Conservation (phyloP, 2,329 filamentous ascomycete genomes). For the Aphanoascus verrucosus region DNA sequence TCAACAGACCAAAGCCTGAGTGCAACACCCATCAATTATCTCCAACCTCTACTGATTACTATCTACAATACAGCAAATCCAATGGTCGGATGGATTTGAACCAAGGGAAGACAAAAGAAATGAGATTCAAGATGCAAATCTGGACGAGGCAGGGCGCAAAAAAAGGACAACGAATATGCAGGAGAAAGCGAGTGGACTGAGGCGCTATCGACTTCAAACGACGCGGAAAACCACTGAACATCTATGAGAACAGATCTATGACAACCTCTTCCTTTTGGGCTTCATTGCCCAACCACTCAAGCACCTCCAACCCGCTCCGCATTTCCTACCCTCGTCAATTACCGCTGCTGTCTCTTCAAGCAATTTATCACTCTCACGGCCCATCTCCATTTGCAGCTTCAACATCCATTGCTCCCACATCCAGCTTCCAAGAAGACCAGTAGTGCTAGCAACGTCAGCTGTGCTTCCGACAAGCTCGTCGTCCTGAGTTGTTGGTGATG, state of each 20-base stretch:
- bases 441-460: conserved; percentile 60
- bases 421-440: conserved; percentile 75
- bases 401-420: conserved; percentile 96
- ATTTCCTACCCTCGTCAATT: conserved; percentile 50
- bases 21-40: too few relatives aligned
- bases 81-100: too few relatives aligned
- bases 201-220: too few relatives aligned
- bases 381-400: conserved; percentile 76
- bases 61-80: too few relatives aligned
- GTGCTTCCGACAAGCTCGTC: conserved; percentile 56
- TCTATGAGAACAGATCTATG: not conserved
- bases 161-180: too few relatives aligned
- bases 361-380: conserved; percentile 47
- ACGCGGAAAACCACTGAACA: too few relatives aligned
- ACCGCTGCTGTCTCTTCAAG: conserved; percentile 47
- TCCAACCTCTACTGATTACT: too few relatives aligned
- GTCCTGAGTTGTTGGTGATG: conserved; percentile 36
- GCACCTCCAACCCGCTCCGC: conserved; percentile 49
- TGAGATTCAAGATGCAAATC: too few relatives aligned
- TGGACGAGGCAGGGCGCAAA: too few relatives aligned
- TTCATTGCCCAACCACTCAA: conserved; percentile 51
- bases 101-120: too few relatives aligned
- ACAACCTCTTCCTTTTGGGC: conserved; percentile 23
- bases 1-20: too few relatives aligned
- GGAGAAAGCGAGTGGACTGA: too few relatives aligned